These are phyloP conservation scores for Penicillium sp. DNA, from an alignment of 2,329 filamentous ascomycete species.

Conservation along the genomic window DNA sequence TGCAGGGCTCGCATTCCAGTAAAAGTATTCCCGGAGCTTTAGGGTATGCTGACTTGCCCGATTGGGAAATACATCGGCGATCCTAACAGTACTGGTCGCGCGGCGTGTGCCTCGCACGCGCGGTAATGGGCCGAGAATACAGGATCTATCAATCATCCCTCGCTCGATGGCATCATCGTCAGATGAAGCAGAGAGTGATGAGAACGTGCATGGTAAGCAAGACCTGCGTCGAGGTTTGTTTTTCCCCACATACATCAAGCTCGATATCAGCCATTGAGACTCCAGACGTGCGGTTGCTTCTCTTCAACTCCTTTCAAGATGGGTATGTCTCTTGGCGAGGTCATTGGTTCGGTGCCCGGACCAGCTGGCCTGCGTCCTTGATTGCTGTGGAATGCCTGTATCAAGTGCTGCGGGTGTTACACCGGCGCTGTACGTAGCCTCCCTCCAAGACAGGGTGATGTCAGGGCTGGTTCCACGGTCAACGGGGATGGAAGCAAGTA, in stretches of 20 bases:
- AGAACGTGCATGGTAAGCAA: not conserved
- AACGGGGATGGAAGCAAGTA: not conserved
- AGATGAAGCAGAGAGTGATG: not conserved
- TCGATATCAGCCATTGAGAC: not conserved
- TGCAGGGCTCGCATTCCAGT: slow-evolving; percentile 19
- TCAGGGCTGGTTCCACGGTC: slow-evolving; percentile 15
- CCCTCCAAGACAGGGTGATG: slow-evolving; percentile 18
- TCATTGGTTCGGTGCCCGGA: slow-evolving; percentile 15
- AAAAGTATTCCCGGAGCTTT: slow-evolving; percentile 19
- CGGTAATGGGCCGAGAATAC: not conserved
- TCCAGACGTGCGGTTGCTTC: not conserved
- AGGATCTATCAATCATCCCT: slow-evolving; percentile 1
- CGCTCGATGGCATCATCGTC: slow-evolving; percentile 11
- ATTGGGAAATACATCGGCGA: slow-evolving; percentile 11
- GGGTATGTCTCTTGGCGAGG: not conserved
- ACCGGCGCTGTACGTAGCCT: not conserved
- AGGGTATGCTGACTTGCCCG: slow-evolving; percentile 20
- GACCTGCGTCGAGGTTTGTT: not conserved
- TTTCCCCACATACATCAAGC: not conserved
- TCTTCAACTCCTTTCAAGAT: not conserved
- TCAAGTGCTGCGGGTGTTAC: slow-evolving; percentile 17
- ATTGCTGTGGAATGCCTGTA: slow-evolving; percentile 22
- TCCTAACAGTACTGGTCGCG: slow-evolving; percentile 3
- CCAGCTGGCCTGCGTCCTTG: slow-evolving; percentile 17
- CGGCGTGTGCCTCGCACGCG: not conserved